Base-by-base conservation (phyloP, 371 early-diverging fungal genomes). In the Mucor lusitanicus region DNA sequence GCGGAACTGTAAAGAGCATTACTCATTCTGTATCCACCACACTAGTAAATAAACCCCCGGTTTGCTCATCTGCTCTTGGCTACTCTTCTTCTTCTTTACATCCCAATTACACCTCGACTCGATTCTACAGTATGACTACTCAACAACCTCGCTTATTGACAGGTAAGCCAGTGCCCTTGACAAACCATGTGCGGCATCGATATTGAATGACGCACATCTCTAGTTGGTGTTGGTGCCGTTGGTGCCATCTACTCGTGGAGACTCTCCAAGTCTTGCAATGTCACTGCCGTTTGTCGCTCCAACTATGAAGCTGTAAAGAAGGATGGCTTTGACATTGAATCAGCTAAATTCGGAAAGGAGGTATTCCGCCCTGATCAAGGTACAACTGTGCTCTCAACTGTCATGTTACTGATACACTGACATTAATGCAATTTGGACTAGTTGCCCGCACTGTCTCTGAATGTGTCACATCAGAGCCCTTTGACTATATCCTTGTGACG, bases 171-270 rank as follows among this genome's bases (percentile, higher is more conserved):
- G 1, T 33, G 3, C 37, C 37, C 37, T 35, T 35, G 37, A 35
- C 53, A 27, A 27, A 19, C 7, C 6, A 21, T 19, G 21, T n/a
- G 4, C 5, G 1, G 19, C 21, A 21, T 19, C 17, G 28, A 28
- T 27, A 25, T 17, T 54, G 11, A 25, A 3, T 54, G 8, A 4
- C n/a, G n/a, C n/a, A n/a, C n/a, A 25, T 56, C 7, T 19, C 19
- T 32, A 90, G 91, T 94, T 46, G 95, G 95, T 40, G 86, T 89
- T n/a, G 95, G 95, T 13, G 95, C 93, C 33, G 80, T 94, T 25
- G 95, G 93, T 40, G 87, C 91, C 35, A 82, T 91, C 64, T 92
- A 89, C 70, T 87, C 85, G 15, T 90, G 89, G 85, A 86, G 92
- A 50, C 78, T 95, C 58, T 84, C 91, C 21, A 74, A 82, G 35